phyloP scores from a whole-genome alignment of 106 monocot genomes.

The Phalaenopsis aphrodite region DNA sequence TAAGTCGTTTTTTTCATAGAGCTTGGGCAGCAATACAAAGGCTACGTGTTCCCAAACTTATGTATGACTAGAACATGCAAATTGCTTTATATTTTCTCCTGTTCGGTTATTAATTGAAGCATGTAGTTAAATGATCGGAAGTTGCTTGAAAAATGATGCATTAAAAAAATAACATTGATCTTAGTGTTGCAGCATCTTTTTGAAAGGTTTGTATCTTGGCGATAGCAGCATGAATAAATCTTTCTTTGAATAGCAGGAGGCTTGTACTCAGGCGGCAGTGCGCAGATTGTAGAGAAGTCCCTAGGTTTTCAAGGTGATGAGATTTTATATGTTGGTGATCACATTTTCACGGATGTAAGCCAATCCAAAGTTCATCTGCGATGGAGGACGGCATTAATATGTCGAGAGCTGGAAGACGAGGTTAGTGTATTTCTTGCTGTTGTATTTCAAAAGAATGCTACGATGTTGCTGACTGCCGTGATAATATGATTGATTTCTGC shows the following conservation, averaged over 20 bases:
- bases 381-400: constrained; percentile 93
- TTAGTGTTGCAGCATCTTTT: neutral
- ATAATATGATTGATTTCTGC: neutral
- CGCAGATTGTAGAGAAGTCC: constrained; percentile 89
- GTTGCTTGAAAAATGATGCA: too few relatives aligned
- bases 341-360: constrained; percentile 97
- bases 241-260: constrained; percentile 48
- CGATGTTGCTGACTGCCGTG: neutral
- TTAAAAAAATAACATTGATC: too few relatives aligned
- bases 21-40: too few relatives aligned
- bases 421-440: neutral
- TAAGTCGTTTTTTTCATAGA: too few relatives aligned
- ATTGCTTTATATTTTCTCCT: too few relatives aligned
- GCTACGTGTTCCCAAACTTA: neutral
- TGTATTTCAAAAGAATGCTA: neutral
- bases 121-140: neutral
- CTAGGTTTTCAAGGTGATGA: constrained; percentile 88
- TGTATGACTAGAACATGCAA: neutral
- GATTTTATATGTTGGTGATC: constrained; percentile 95
- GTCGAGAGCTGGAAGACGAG: constrained; percentile 84
- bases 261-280: constrained; percentile 90
- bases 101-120: neutral
- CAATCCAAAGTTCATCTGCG: constrained; percentile 95
- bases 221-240: neutral
- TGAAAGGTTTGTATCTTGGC: neutral